Evolutionary conservation across 202 grass and related monocot genomes (phyloP).

Genomic region (Zoysia matrella): DNA sequence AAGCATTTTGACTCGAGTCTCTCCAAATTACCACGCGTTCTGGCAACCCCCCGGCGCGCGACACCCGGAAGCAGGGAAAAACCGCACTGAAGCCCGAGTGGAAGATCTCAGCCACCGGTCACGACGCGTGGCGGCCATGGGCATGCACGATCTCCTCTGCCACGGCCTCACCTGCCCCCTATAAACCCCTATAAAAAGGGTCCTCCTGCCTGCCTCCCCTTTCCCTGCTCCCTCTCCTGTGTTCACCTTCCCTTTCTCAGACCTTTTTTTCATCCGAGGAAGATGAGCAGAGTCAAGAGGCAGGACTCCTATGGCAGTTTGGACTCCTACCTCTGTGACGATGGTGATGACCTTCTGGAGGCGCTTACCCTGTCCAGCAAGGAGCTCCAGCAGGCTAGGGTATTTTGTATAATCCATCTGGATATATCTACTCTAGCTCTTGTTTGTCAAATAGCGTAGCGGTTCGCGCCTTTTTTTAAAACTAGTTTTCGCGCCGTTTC

Average conservation of each 20-base stretch:
- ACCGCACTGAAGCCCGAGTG: conserved; percentile 1
- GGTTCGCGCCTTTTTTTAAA: conserved; percentile 21
- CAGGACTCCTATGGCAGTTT: not conserved
- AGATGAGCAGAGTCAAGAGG: conserved; percentile 36
- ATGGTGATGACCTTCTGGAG: conserved; percentile 9
- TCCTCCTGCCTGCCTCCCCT: too few species aligned
- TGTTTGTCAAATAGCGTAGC: not conserved
- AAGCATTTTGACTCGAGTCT: conserved; percentile 3
- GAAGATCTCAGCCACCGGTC: conserved; percentile 11
- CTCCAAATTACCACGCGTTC: conserved; percentile 25
- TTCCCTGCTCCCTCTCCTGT: not conserved
- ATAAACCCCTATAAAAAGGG: conserved; percentile 19
- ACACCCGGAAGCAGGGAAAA: not conserved
- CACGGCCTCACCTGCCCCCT: not conserved
- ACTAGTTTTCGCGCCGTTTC: conserved; percentile 19
- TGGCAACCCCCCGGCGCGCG: conserved; percentile 6
- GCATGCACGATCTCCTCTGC: conserved; percentile 10
- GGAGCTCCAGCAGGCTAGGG: conserved; percentile 42
- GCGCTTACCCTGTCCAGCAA: conserved; percentile 41
- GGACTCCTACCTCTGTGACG: not conserved
- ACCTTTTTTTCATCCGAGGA: not conserved
- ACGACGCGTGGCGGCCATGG: conserved; percentile 2
- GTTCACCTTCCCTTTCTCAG: not conserved
- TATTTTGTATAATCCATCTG: conserved; percentile 22
- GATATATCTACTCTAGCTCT: not conserved